These are phyloP conservation scores for Pleurotus salmoneostramineus DNA, from an alignment of 768 basidiomycete genomes.

Conservation along the genomic window DNA sequence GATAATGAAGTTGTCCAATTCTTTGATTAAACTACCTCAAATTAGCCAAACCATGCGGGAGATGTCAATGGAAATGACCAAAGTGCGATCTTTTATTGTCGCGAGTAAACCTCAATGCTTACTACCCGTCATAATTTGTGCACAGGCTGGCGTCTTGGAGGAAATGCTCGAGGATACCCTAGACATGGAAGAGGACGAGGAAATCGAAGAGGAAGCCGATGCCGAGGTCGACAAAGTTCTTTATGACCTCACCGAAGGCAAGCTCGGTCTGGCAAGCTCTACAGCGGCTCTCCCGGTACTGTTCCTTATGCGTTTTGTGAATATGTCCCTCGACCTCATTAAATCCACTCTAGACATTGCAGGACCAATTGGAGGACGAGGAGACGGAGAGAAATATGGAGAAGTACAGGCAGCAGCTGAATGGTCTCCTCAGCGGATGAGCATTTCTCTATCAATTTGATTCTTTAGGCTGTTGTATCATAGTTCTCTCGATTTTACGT, in stretches of 20 bases:
- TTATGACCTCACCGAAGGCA: conserved; percentile 93
- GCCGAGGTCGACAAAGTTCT: conserved; percentile 96
- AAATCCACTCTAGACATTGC: conserved; percentile 37
- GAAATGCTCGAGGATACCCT: conserved; percentile 97
- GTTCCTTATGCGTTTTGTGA: conserved; percentile 1
- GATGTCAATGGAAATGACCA: conserved; percentile 99
- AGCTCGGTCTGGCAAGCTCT: conserved; percentile 81
- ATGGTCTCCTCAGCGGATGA: conserved; percentile 73
- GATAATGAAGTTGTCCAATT: conserved; percentile 98
- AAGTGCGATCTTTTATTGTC: conserved; percentile 44
- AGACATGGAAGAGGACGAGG: conserved; percentile 91
- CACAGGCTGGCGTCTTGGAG: conserved; percentile 92
- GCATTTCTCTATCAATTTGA: background rate
- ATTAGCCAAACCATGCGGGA: conserved; percentile 91
- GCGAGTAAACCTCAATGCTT: background rate
- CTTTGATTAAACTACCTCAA: conserved; percentile 88
- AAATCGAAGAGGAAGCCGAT: conserved; percentile 94
- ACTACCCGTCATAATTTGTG: conserved; percentile 1
- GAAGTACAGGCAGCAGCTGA: conserved; percentile 84
- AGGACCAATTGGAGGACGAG: conserved; percentile 69
- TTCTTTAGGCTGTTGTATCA: conserved; percentile 9
- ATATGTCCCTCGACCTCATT: conserved; percentile 4
- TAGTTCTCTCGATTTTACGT: background rate
- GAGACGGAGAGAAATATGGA: conserved; percentile 89
- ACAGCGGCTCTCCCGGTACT: conserved; percentile 75